These are phyloP conservation scores for Pyrus pyrifolia DNA, from an alignment of 306 rosid genomes.

Conservation along the genomic window DNA sequence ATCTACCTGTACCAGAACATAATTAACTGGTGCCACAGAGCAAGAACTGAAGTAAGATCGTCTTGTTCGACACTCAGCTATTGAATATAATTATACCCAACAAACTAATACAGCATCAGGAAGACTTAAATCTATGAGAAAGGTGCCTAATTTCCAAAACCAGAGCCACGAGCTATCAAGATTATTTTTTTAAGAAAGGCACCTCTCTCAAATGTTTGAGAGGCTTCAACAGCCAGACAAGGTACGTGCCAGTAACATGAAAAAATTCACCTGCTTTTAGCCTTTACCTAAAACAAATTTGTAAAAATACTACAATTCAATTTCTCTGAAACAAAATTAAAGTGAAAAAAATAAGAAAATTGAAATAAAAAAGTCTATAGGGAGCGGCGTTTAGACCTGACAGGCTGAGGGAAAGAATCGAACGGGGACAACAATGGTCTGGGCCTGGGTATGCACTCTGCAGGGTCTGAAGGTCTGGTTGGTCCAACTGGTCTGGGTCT, in stretches of 20 bases:
- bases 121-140: conserved; percentile 48
- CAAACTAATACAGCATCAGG: conserved; percentile 28
- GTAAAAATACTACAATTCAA: too few relatives aligned
- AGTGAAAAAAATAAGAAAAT: too few relatives aligned
- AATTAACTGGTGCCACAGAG: conserved; percentile 80
- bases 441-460: too few relatives aligned
- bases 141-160: conserved; percentile 75
- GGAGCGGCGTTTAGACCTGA: too few relatives aligned
- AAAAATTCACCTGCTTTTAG: too few relatives aligned
- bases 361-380: too few relatives aligned
- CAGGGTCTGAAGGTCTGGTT: too few relatives aligned
- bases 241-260: conserved; percentile 51
- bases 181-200: background rate
- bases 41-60: conserved; percentile 80
- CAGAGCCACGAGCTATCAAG: conserved; percentile 57
- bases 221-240: conserved; percentile 80
- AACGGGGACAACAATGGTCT: too few relatives aligned
- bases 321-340: too few relatives aligned
- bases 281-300: too few relatives aligned
- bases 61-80: conserved; percentile 66
- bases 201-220: conserved; percentile 92
- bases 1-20: conserved; percentile 62
- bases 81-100: conserved; percentile 49
- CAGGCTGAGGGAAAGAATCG: too few relatives aligned
- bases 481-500: too few relatives aligned